Conservation (phyloP, 257 asterid genomes). For the Solanum ossicruentum region DNA sequence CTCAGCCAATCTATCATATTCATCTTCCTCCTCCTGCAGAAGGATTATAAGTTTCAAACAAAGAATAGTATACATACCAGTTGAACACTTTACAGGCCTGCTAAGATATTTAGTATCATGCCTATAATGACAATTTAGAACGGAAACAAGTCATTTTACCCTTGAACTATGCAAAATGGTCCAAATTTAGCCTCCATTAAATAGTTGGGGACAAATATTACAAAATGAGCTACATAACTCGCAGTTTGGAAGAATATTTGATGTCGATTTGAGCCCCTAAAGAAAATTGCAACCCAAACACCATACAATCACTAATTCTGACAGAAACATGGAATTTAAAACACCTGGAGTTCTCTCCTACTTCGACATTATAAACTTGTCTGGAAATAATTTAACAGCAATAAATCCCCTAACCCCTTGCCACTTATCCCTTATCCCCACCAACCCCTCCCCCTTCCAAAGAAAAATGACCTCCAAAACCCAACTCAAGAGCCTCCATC, state of each 20-base stretch:
- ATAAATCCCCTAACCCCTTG: not conserved
- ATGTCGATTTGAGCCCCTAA: not conserved
- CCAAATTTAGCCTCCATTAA: not conserved
- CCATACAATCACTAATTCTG: not conserved
- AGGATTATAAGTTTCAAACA: not conserved
- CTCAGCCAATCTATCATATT: slow-evolving; percentile 73
- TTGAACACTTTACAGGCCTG: not conserved
- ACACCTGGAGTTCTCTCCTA: not conserved
- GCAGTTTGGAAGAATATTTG: not conserved
- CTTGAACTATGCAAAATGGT: not conserved
- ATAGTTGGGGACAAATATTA: not conserved
- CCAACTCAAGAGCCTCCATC: not conserved
- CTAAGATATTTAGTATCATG: not conserved
- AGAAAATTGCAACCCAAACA: not conserved
- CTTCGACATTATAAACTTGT: not conserved
- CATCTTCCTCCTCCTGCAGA: slow-evolving; percentile 84
- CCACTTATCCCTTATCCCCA: not conserved
- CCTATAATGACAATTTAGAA: not conserved
- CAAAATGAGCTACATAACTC: not conserved
- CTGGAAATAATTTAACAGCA: not conserved
- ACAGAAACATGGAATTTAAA: not conserved
- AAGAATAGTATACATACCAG: not conserved
- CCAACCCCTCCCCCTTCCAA: not conserved
- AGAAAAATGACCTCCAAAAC: not conserved
- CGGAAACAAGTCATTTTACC: not conserved